Evolutionary conservation across 148 eudicot species (phyloP).

Genomic region (Rhododendron ovatum): DNA sequence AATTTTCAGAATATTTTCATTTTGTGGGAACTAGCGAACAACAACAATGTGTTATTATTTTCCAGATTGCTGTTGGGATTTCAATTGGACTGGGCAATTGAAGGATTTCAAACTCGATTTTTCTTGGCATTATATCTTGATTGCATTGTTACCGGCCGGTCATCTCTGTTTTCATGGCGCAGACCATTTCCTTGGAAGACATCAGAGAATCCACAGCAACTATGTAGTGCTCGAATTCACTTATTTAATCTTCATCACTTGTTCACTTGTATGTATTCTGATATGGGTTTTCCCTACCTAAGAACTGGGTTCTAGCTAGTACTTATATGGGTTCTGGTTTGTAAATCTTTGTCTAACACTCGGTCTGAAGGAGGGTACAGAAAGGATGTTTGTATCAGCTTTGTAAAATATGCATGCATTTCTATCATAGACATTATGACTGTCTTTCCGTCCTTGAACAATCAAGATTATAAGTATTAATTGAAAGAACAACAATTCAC

Average conservation of each 20-base stretch:
- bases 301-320: neutral
- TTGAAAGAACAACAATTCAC: neutral
- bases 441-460: no score
- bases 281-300: neutral
- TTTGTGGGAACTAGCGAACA: no score
- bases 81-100: no score
- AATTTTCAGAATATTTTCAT: no score
- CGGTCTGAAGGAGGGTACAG: neutral
- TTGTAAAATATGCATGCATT: no score
- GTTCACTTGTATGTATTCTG: neutral
- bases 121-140: neutral
- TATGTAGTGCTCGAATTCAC: constrained; percentile 31
- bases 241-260: neutral
- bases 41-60: no score
- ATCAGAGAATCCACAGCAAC: constrained; percentile 59
- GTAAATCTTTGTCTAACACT: neutral
- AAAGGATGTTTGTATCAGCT: neutral
- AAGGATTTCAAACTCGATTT: neutral
- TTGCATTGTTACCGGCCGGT: neutral
- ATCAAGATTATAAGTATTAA: neutral
- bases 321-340: neutral
- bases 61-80: no score
- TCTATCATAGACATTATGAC: no score
- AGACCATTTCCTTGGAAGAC: constrained; percentile 62
- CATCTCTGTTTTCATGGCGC: constrained; percentile 14